Evolutionary conservation across 2,329 filamentous ascomycete genomes (phyloP), one percentile per base, ranked within the genome.

Genomic region (Neofusicoccum ribis): DNA sequence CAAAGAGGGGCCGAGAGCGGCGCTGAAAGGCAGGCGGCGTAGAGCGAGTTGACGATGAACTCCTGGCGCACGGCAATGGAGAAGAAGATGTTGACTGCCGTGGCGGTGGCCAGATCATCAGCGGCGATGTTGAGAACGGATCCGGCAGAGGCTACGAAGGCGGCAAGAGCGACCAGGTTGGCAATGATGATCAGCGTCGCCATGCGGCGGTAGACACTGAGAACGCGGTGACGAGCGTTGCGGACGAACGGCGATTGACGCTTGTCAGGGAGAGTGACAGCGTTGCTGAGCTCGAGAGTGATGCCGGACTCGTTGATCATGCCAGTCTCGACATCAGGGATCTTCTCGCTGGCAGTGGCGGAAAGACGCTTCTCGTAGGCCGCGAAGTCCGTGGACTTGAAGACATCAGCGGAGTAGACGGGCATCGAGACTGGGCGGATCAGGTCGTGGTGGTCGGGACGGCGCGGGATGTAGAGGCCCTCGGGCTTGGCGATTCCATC

Each of bases 181-280:
- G 72, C 69, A 39, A 80, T 27, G 67, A 81, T 76, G 47, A 80
- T 71, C 20, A 81, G 61, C 4, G 77, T 73, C 68, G 82, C 82
- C 39, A 83, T 73, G 34, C 79, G 75, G 34, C 77, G 74, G 69
- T 81, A 82, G 14, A 72, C 72, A 0, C 68, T 71, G 49, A 72
- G 68, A 62, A 71, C 12, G 43, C 41, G 50, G 50, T 65, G 64
- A 17, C 64, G 54, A 14, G 27, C 5, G 11, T 60, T 54, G 36
- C 73, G 68, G 34, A 73, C 2, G n/a, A 70, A 7, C 31, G 65
- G 56, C 2, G 50, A 14, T 5, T 68, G 61, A 44, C 63, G 64
- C 65, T 69, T 71, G 20, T 59, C 52, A 6, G 63, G 63, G 5
- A 64, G 34, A n/a, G 36, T 31, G 17, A 56, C 2, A 15, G 49